Percentiles rank a stretch among this genome's conserved stretches.
These are phyloP conservation scores for Sphagnum tenellum DNA, from an alignment of 225 moss, liverwort and hornwort genomes.

Conservation along the genomic window DNA sequence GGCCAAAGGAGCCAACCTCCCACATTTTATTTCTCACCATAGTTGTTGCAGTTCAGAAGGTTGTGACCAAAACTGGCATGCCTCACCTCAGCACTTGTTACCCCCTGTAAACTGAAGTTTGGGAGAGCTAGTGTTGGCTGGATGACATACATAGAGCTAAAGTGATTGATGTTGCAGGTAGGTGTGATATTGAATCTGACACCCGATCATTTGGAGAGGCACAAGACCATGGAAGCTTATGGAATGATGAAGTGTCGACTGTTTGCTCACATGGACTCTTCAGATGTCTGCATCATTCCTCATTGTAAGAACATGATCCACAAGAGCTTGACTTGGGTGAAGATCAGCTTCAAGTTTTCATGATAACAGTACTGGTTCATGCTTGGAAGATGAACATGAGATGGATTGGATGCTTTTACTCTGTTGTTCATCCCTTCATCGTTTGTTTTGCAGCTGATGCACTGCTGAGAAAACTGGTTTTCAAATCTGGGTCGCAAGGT, in stretches of 20 bases:
- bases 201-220: conserved; percentile 93
- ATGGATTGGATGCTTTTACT: background rate
- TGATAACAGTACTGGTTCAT: no score
- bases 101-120: background rate
- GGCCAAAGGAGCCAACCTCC: no score
- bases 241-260: conserved; percentile 69
- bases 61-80: no score
- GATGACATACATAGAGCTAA: background rate
- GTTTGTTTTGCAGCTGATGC: conserved; percentile 47
- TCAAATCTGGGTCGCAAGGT: conserved; percentile 56
- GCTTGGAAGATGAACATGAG: no score
- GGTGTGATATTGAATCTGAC: conserved; percentile 85
- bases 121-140: background rate
- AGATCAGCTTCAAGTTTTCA: no score
- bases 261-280: conserved; percentile 72
- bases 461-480: conserved; percentile 60
- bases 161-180: conserved; percentile 30
- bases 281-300: conserved; percentile 72
- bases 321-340: no score
- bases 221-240: conserved; percentile 75
- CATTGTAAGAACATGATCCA: conserved; percentile 42
- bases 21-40: no score
- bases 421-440: background rate
- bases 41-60: no score
- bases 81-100: background rate